Evolutionary conservation across 768 basidiomycete species (phyloP).

Genomic region (Dendrothele bispora): DNA sequence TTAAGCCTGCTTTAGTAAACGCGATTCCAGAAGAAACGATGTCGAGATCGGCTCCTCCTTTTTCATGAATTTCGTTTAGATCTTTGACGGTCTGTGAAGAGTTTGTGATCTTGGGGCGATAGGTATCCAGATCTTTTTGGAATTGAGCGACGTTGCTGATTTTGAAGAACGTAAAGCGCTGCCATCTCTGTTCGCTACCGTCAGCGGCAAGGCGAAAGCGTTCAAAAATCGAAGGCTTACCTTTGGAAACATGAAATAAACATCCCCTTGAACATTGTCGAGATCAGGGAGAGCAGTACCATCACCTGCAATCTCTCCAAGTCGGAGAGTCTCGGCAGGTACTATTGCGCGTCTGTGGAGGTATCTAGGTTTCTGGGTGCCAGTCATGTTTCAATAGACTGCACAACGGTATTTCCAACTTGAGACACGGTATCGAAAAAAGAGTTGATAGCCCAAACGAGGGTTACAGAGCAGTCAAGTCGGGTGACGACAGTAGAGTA

Average conservation of each 20-base stretch:
- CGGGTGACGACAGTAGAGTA: too few relatives aligned
- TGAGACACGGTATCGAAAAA: not conserved
- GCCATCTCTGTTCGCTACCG: slow-evolving; percentile 2
- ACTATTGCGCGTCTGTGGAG: not conserved
- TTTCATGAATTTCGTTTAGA: slow-evolving; percentile 6
- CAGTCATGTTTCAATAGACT: not conserved
- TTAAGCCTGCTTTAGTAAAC: slow-evolving; percentile 8
- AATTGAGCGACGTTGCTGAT: slow-evolving; percentile 9
- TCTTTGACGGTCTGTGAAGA: slow-evolving; percentile 3
- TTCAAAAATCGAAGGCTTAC: not conserved
- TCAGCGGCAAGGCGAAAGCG: not conserved
- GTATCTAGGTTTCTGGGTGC: not conserved
- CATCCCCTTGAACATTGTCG: slow-evolving; percentile 13
- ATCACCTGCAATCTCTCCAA: not conserved
- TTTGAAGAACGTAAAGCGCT: slow-evolving; percentile 12
- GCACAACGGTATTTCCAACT: not conserved
- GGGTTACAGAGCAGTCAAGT: too few relatives aligned
- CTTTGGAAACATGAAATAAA: slow-evolving; percentile 13
- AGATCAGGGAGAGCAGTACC: slow-evolving; percentile 2
- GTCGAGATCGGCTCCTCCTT: slow-evolving; percentile 2
- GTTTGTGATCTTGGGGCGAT: slow-evolving; percentile 8
- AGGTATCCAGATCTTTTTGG: slow-evolving; percentile 6
- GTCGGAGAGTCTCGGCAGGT: not conserved
- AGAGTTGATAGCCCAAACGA: too few relatives aligned
- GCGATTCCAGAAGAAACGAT: slow-evolving; percentile 7